phyloP scores from a whole-genome alignment of 495 filamentous ascomycete genomes.

The Staphylotrichum longicolle region DNA sequence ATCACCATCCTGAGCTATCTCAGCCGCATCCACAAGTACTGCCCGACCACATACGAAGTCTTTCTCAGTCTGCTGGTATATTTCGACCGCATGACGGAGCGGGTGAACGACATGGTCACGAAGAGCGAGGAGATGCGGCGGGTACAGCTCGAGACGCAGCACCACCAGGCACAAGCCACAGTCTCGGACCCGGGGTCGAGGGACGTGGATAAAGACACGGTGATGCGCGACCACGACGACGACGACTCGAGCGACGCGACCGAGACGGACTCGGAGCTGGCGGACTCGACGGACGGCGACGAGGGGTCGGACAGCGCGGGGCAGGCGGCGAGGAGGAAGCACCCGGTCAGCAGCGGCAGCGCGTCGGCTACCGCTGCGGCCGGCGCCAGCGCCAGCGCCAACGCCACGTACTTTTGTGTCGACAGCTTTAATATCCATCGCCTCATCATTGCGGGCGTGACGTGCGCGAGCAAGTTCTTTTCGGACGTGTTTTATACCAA shows the following conservation, averaged over 20 bases:
- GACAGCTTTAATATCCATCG: constrained; percentile 99
- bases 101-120: constrained; percentile 68
- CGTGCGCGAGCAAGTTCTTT: constrained; percentile 99
- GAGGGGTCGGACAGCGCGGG: constrained; percentile 18
- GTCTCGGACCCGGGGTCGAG: not conserved
- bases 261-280: constrained; percentile 43
- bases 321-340: constrained; percentile 34
- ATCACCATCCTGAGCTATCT: constrained; percentile 97
- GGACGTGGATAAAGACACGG: constrained; percentile 30
- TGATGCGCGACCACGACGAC: constrained; percentile 38
- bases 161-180: constrained; percentile 18
- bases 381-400: constrained; percentile 5
- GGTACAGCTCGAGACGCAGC: constrained; percentile 25
- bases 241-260: constrained; percentile 25
- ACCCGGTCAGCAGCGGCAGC: too few relatives aligned
- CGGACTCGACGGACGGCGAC: constrained; percentile 39
- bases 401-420: constrained; percentile 86
- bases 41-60: constrained; percentile 97
- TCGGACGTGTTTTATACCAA: constrained; percentile 99
- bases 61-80: constrained; percentile 95
- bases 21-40: constrained; percentile 97
- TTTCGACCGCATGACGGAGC: constrained; percentile 98
- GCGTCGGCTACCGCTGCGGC: too few relatives aligned
- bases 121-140: constrained; percentile 44
- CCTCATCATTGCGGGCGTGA: constrained; percentile 94